Evolutionary conservation across 169 alveolate species (phyloP).

Genomic region (Eimeria maxima): DNA sequence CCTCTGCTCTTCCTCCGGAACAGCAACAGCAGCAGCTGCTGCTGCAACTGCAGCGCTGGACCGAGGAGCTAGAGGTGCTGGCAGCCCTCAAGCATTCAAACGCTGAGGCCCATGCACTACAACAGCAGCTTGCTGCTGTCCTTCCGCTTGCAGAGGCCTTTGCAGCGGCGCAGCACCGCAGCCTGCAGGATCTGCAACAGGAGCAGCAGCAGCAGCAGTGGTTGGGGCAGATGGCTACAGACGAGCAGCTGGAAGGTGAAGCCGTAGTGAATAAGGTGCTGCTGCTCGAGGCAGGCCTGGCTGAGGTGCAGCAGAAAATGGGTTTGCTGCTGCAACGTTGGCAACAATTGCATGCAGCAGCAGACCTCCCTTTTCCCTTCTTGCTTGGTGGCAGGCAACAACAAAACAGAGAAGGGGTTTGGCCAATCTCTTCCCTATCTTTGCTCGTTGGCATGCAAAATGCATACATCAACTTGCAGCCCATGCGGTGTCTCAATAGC

Average conservation of each 20-base stretch:
- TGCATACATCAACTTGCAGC: conserved; percentile 43
- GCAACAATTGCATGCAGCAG: conserved; percentile 13
- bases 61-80: conserved; percentile 1
- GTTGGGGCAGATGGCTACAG: neutral
- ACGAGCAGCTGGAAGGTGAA: neutral
- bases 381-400: conserved; percentile 23
- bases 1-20: neutral
- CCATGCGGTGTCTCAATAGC: conserved; percentile 38
- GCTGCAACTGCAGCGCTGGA: conserved; percentile 12
- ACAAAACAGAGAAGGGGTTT: conserved; percentile 6
- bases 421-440: neutral
- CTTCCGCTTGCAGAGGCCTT: conserved; percentile 3
- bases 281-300: neutral
- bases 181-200: neutral
- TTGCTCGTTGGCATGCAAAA: conserved; percentile 9
- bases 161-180: conserved; percentile 25
- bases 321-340: neutral
- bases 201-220: neutral
- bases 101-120: neutral
- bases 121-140: neutral
- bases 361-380: neutral
- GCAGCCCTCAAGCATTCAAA: neutral
- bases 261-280: neutral
- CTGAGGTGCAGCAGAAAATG: neutral
- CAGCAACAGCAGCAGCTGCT: conserved; percentile 23